Percentiles rank a stretch among this genome's conserved stretches.
Evolutionary conservation across 2,329 filamentous ascomycete genomes (phyloP).

Genomic region (Phaeosphaeriaceae sp.): DNA sequence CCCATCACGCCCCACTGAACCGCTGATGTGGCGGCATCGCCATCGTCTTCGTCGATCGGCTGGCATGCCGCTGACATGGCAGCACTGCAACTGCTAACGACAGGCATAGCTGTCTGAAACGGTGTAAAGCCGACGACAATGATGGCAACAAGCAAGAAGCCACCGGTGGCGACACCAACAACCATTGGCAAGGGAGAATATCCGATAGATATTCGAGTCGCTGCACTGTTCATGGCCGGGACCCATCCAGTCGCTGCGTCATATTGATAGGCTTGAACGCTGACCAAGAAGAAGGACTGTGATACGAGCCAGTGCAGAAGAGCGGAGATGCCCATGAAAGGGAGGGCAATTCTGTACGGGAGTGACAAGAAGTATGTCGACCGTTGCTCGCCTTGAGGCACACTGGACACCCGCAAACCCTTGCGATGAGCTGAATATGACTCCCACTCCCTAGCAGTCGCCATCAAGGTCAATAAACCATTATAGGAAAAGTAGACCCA

Average conservation of each 20-base stretch:
- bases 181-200: conserved; percentile 10
- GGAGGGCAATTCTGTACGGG: conserved; percentile 49
- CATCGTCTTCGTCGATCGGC: conserved; percentile 3
- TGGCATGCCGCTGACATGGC: conserved; percentile 29
- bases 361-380: conserved; percentile 52
- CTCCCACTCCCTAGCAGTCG: conserved; percentile 57
- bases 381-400: conserved; percentile 43
- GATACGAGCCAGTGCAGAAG: conserved; percentile 56
- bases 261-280: conserved; percentile 27
- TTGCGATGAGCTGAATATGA: conserved; percentile 30
- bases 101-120: conserved; percentile 78
- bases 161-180: conserved; percentile 7
- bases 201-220: background rate
- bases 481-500: conserved; percentile 58
- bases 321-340: conserved; percentile 43
- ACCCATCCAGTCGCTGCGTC: background rate
- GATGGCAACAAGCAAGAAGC: background rate
- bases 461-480: conserved; percentile 55
- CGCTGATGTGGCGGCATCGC: conserved; percentile 3
- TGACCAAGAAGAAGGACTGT: conserved; percentile 52
- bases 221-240: background rate
- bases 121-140: conserved; percentile 73
- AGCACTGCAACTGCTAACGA: conserved; percentile 74
- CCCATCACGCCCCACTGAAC: conserved; percentile 20
- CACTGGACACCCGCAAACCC: conserved; percentile 45